phyloP scores from a whole-genome alignment of 352 stramenopile species.

The Pythium grandisporangium region DNA sequence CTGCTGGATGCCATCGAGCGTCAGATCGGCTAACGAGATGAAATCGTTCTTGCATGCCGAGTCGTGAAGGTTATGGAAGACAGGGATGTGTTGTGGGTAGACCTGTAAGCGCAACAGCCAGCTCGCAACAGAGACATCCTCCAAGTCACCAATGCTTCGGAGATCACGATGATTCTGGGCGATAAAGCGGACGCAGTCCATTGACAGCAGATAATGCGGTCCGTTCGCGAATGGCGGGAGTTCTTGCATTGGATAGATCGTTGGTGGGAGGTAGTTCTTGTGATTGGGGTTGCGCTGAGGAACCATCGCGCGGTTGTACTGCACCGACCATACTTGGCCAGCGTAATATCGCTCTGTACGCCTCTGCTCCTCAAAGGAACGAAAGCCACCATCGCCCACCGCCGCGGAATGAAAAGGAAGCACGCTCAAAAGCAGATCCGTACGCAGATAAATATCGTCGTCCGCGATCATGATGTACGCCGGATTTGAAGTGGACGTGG shows the following conservation, averaged over 20 bases:
- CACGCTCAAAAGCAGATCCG: slow-evolving; percentile 16
- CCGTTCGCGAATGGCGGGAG: slow-evolving; percentile 28
- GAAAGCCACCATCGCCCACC: too few species aligned
- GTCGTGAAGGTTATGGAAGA: slow-evolving; percentile 34
- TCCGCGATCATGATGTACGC: slow-evolving; percentile 49
- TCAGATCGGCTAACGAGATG: slow-evolving; percentile 39
- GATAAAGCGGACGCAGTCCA: slow-evolving; percentile 19
- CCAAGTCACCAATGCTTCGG: slow-evolving; percentile 18
- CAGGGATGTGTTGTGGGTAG: slow-evolving; percentile 19
- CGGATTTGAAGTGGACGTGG: not conserved
- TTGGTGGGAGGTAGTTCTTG: slow-evolving; percentile 8
- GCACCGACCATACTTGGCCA: slow-evolving; percentile 23
- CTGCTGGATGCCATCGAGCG: slow-evolving; percentile 21
- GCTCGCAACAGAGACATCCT: slow-evolving; percentile 49
- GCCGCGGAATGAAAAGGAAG: slow-evolving; percentile 1
- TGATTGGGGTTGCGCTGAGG: slow-evolving; percentile 1
- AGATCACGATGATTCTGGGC: slow-evolving; percentile 2
- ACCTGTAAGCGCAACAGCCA: slow-evolving; percentile 48
- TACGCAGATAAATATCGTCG: slow-evolving; percentile 41
- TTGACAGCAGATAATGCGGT: slow-evolving; percentile 24
- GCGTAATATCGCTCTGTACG: slow-evolving; percentile 16
- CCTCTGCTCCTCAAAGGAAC: too few species aligned
- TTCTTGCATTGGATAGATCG: slow-evolving; percentile 12
- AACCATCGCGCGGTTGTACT: slow-evolving; percentile 8
- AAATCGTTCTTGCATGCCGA: slow-evolving; percentile 18